Base-by-base conservation (phyloP, 768 basidiomycete species). In the Mycena vitilis region DNA sequence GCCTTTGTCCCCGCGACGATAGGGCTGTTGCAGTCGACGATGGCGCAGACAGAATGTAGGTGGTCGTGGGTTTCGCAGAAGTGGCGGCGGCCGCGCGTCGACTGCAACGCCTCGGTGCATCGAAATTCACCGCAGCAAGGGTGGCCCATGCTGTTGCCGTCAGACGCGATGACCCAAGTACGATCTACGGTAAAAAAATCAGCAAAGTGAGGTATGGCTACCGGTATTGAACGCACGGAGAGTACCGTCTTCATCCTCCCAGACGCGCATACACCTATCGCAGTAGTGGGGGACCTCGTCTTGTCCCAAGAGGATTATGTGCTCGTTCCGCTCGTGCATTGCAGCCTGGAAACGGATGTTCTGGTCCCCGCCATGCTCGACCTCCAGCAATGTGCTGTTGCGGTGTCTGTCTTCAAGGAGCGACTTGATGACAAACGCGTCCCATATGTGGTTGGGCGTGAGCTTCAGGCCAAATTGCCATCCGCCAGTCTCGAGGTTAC, bases 371-470 rank as follows among this genome's bases (percentile, higher is more conserved):
- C 52, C 55, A 60, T 79, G 75, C 3, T 72, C 74, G 3, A 77
- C 73, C 13, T 53, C 45, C 4, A 80, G 72, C 13, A 63, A 15
- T 15, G 18, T 18, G 8, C 51, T 47, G 5, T 59, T 67, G 0
- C 37, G 52, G 3, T 68, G 10, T 15, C 60, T 38, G 60, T 80
- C 76, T 12, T 79, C 69, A 12, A 80, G 74, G 2, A 79, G 71
- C 1, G 75, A 64, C 18, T 69, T 20, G 10, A 77, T 72, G 34
- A 78, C 53, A 48, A 79, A 80, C 0, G 61, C 74, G 66, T 77
- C 75, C 76, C 78, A 80, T 10, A 80, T 73, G 48, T 80, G 75
- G 16, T 77, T 71, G 0, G 71, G 72, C 1, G 70, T 62, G 5
- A 77, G 63, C 47, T 63, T 68, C 2, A 55, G 42, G 5, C 56